These are phyloP conservation scores for Alternaria rosae DNA, from an alignment of 2,329 filamentous ascomycete genomes.

Conservation along the genomic window DNA sequence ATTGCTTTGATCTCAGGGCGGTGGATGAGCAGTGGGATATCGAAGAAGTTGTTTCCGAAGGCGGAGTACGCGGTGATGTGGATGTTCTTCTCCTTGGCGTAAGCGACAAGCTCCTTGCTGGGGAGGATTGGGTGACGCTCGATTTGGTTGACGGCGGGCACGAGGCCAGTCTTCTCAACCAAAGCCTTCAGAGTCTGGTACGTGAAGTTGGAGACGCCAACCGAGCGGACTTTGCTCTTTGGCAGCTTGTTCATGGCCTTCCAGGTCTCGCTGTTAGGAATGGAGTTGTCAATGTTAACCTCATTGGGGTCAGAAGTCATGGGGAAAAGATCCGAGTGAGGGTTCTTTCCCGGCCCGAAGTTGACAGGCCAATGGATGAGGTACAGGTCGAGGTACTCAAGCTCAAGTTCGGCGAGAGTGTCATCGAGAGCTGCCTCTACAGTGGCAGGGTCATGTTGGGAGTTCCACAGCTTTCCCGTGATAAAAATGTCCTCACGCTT, in stretches of 20 bases:
- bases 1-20: constrained; percentile 73
- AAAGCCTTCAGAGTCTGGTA: constrained; percentile 58
- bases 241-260: constrained; percentile 50
- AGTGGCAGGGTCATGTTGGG: constrained; percentile 75
- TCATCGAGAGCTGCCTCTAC: constrained; percentile 77
- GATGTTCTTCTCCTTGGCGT: constrained; percentile 42
- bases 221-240: constrained; percentile 47
- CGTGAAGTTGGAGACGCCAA: constrained; percentile 44
- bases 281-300: constrained; percentile 45
- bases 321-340: constrained; percentile 41
- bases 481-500: constrained; percentile 45
- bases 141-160: constrained; percentile 42
- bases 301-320: constrained; percentile 63
- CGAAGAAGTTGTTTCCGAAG: constrained; percentile 50
- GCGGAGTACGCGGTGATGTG: constrained; percentile 54
- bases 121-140: constrained; percentile 42
- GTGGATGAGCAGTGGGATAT: constrained; percentile 68
- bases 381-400: constrained; percentile 92
- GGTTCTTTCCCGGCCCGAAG: constrained; percentile 64
- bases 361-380: constrained; percentile 88
- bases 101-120: constrained; percentile 39
- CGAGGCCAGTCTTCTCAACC: constrained; percentile 56
- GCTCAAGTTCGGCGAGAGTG: constrained; percentile 76
- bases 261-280: constrained; percentile 42
- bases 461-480: constrained; percentile 91